A percentile compares a stretch with the other conserved stretches of the same genome.
Conservation (phyloP, 1,284 basidiomycete species). For the Cutaneotrichosporon sp. region DNA sequence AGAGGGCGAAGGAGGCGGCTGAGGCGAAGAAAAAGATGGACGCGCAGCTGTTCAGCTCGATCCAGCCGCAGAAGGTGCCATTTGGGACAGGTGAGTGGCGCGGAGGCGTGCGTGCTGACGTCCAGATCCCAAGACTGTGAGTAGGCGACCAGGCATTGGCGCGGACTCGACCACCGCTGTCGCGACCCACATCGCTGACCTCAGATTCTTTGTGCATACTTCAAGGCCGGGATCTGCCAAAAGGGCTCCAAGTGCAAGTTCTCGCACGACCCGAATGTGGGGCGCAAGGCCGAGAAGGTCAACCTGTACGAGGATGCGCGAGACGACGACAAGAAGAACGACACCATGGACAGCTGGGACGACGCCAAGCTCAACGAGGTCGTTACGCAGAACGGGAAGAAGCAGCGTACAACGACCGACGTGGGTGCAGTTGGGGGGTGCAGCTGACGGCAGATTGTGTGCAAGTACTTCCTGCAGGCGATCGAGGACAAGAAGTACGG, state of each 20-base stretch:
- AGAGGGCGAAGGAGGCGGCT: slow-evolving; percentile 72
- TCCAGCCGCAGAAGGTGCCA: slow-evolving; percentile 73
- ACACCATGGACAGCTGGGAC: slow-evolving; percentile 99
- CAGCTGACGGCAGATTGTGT: slow-evolving; percentile 69
- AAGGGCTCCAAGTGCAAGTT: slow-evolving; percentile 92
- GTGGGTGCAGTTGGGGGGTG: slow-evolving; percentile 51
- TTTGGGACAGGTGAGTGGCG: slow-evolving; percentile 68
- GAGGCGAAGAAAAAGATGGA: slow-evolving; percentile 79
- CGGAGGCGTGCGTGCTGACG: slow-evolving; percentile 13
- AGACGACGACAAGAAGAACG: slow-evolving; percentile 60
- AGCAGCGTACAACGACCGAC: slow-evolving; percentile 87
- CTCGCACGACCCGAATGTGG: slow-evolving; percentile 85
- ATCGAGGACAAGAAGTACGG: slow-evolving; percentile 84
- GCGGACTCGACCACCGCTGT: no score
- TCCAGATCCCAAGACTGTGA: slow-evolving; percentile 71
- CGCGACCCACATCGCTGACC: neutral
- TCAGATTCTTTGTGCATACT: slow-evolving; percentile 72
- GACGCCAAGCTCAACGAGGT: slow-evolving; percentile 85
- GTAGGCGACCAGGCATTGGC: no score
- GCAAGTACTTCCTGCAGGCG: slow-evolving; percentile 94
- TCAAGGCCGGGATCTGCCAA: slow-evolving; percentile 81
- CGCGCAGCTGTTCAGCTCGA: slow-evolving; percentile 66
- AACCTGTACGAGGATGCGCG: slow-evolving; percentile 88
- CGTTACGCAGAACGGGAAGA: slow-evolving; percentile 81
- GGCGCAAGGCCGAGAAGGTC: slow-evolving; percentile 90